Conservation (phyloP, 192 early-diverging fungal species). For the Umbelopsis vinacea region DNA sequence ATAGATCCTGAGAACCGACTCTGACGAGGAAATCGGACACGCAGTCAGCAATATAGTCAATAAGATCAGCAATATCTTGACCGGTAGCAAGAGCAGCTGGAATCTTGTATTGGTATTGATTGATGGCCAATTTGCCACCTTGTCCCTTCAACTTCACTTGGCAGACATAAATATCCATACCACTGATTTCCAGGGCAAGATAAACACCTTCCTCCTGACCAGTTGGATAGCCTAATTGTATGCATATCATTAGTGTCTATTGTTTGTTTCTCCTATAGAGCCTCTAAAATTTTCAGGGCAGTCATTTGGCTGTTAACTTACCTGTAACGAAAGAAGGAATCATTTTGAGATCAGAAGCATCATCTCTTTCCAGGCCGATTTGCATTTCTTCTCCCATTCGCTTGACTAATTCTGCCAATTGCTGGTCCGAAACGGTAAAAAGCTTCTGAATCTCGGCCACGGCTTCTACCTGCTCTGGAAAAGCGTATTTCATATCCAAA, state of each 20-base stretch:
- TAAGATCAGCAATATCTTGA: conserved; percentile 56
- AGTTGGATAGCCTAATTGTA: conserved; percentile 58
- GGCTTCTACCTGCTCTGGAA: conserved; percentile 19
- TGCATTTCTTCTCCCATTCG: conserved; percentile 33
- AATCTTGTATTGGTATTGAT: conserved; percentile 80
- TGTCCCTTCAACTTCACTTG: conserved; percentile 81
- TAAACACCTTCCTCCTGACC: conserved; percentile 89
- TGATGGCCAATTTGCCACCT: conserved; percentile 68
- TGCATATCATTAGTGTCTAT: not conserved
- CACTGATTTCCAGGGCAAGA: conserved; percentile 92
- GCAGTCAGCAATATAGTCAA: conserved; percentile 82
- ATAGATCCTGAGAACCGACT: conserved; percentile 47
- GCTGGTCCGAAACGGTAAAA: conserved; percentile 24
- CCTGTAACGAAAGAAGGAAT: conserved; percentile 86
- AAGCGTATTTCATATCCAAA: conserved; percentile 22
- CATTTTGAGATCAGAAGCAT: conserved; percentile 63
- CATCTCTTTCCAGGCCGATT: conserved; percentile 33
- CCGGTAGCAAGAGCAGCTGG: conserved; percentile 63
- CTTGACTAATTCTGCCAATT: conserved; percentile 24
- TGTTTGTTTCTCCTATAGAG: too few species aligned
- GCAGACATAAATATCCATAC: conserved; percentile 90
- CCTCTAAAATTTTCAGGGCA: not conserved
- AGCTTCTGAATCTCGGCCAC: conserved; percentile 28
- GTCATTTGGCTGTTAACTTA: conserved; percentile 1
- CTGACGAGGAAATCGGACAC: conserved; percentile 47